Conservation (phyloP, 805 yeast species). For the Tetrapisispora taiwanensis region DNA sequence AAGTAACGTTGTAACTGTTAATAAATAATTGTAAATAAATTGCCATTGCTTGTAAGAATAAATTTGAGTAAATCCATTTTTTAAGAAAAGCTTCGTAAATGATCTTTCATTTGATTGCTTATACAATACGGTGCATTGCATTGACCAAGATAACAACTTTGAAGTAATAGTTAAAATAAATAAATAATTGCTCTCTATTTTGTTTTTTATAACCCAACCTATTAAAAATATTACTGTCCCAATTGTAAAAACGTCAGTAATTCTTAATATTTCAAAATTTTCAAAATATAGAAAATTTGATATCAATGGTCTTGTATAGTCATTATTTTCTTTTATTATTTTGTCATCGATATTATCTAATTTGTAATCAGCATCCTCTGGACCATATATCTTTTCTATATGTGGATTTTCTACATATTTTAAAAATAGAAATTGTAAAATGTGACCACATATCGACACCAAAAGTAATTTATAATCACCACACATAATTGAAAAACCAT, state of each 20-base stretch:
- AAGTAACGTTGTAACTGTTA: constrained; percentile 49
- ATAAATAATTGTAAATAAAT: constrained; percentile 42
- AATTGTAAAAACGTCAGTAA: constrained; percentile 47
- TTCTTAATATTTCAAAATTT: constrained; percentile 54
- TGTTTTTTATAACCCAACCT: constrained; percentile 23
- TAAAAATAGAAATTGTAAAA: constrained; percentile 64
- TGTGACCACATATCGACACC: constrained; percentile 66
- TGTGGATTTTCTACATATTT: constrained; percentile 77
- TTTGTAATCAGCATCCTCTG: constrained; percentile 9
- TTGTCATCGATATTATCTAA: constrained; percentile 26
- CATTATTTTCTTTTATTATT: constrained; percentile 28
- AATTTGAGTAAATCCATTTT: constrained; percentile 33
- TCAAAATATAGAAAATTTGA: constrained; percentile 34
- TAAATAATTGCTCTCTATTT: constrained; percentile 22
- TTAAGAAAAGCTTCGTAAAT: constrained; percentile 35
- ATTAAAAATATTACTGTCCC: constrained; percentile 36
- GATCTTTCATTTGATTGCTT: constrained; percentile 50
- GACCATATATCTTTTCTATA: constrained; percentile 66
- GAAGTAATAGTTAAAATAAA: too few relatives aligned
- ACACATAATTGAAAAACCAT: constrained; percentile 70
- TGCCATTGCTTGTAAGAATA: constrained; percentile 69
- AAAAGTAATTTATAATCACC: constrained; percentile 60
- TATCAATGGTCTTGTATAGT: constrained; percentile 45
- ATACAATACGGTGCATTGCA: constrained; percentile 35
- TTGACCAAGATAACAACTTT: too few relatives aligned